Evolutionary conservation across 345 rosid genomes (phyloP).

Genomic region (Populus ilicifolia): DNA sequence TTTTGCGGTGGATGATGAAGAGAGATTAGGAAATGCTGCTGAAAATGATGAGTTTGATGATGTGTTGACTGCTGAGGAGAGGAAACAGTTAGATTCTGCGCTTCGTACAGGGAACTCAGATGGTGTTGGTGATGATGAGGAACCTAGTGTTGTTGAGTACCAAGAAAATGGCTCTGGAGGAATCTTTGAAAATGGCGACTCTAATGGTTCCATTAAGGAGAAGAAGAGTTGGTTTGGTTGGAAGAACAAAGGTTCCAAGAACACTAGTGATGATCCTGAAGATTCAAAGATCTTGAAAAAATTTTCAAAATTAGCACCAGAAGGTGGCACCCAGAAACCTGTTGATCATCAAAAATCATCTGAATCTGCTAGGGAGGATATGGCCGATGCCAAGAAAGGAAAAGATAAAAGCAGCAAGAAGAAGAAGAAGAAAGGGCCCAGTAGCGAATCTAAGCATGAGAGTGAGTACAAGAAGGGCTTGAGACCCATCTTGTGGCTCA

Average conservation of each 20-base stretch:
- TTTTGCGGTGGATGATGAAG: slow-evolving; percentile 80
- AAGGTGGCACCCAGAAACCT: slow-evolving; percentile 53
- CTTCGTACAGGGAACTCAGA: slow-evolving; percentile 63
- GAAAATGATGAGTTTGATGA: slow-evolving; percentile 71
- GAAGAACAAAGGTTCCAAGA: slow-evolving; percentile 71
- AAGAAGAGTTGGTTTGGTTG: slow-evolving; percentile 97
- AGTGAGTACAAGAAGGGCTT: slow-evolving; percentile 91
- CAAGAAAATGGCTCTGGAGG: slow-evolving; percentile 65
- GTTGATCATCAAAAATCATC: slow-evolving; percentile 57
- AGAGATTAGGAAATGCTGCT: slow-evolving; percentile 50
- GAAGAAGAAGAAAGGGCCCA: slow-evolving; percentile 70
- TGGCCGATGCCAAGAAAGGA: slow-evolving; percentile 56
- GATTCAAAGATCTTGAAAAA: slow-evolving; percentile 63
- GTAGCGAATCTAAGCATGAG: slow-evolving; percentile 60
- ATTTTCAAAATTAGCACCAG: slow-evolving; percentile 68
- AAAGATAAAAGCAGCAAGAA: slow-evolving; percentile 75
- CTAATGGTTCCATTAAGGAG: slow-evolving; percentile 59
- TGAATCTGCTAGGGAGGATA: slow-evolving; percentile 57
- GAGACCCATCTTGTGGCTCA: slow-evolving; percentile 93
- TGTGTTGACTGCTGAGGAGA: slow-evolving; percentile 87
- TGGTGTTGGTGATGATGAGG: slow-evolving; percentile 67
- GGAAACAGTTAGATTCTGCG: slow-evolving; percentile 75
- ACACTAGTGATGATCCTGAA: slow-evolving; percentile 55
- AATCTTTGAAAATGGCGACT: slow-evolving; percentile 51
- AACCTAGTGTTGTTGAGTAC: slow-evolving; percentile 43